phyloP scores from a whole-genome alignment of 75 land plant genomes.

The Cupressus sempervirens region DNA sequence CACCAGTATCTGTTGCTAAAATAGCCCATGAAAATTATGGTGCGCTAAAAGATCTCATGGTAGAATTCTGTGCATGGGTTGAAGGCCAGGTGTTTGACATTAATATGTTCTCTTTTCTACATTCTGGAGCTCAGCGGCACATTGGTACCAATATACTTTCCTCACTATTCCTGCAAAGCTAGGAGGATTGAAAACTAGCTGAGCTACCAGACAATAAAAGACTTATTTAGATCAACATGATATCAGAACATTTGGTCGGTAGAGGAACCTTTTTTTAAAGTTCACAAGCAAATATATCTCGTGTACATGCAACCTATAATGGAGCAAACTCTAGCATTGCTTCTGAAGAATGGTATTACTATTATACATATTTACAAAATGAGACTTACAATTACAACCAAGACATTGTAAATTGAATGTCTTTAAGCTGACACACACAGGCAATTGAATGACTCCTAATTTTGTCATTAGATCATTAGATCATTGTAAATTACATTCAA shows the following conservation, averaged over 20 bases:
- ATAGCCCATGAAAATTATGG: too few relatives aligned
- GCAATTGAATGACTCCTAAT: not conserved
- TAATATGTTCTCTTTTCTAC: too few relatives aligned
- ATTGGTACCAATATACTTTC: not conserved
- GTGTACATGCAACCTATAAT: not conserved
- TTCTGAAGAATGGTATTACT: not conserved
- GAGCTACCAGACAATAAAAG: not conserved
- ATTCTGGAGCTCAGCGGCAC: too few relatives aligned
- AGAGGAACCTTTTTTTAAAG: not conserved
- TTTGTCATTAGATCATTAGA: not conserved
- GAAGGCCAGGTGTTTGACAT: too few relatives aligned
- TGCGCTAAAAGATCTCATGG: too few relatives aligned
- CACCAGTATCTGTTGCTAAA: too few relatives aligned
- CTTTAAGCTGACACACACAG: not conserved
- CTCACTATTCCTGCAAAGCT: not conserved
- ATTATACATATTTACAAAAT: not conserved
- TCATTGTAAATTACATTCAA: not conserved
- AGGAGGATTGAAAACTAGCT: not conserved
- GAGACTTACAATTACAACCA: not conserved
- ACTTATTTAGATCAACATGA: not conserved
- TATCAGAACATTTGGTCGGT: not conserved
- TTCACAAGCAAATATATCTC: not conserved
- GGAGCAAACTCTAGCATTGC: not conserved
- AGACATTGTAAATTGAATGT: too few relatives aligned
- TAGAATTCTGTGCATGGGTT: too few relatives aligned